Percentiles rank a stretch among this genome's conserved stretches.
Conservation (phyloP, 768 basidiomycete genomes). For the Mycena metata region DNA sequence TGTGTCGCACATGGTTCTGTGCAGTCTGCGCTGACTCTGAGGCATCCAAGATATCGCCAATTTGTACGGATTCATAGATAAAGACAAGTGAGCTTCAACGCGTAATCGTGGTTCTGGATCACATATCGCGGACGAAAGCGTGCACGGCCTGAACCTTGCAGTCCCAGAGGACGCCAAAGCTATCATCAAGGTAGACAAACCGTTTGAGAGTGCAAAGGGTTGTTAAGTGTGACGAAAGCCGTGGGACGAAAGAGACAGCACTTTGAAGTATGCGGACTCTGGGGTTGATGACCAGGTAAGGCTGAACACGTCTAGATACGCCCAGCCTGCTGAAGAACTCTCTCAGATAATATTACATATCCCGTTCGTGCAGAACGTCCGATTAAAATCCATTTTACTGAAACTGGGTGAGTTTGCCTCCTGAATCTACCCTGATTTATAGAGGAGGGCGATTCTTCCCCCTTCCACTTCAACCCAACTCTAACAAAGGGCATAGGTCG, state of each 20-base stretch:
- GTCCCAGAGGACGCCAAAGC: constrained; percentile 85
- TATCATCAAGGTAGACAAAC: constrained; percentile 66
- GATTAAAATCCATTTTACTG: constrained; percentile 78
- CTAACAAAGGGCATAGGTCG: constrained; percentile 75
- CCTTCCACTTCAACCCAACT: no score
- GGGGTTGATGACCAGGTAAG: constrained; percentile 88
- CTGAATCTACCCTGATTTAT: no score
- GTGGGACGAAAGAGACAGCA: constrained; percentile 84
- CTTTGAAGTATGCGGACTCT: constrained; percentile 75
- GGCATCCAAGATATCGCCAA: constrained; percentile 58
- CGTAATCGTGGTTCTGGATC: constrained; percentile 32
- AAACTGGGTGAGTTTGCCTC: constrained; percentile 72
- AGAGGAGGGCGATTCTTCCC: no score
- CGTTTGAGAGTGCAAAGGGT: neutral
- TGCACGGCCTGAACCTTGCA: constrained; percentile 83
- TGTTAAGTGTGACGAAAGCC: constrained; percentile 48
- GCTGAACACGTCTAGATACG: neutral
- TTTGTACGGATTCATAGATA: constrained; percentile 72
- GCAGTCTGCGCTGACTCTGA: constrained; percentile 1
- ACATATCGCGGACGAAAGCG: constrained; percentile 60
- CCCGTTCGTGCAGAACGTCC: constrained; percentile 84
- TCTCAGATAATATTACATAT: constrained; percentile 83
- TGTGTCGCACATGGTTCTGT: neutral
- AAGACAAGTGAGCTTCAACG: constrained; percentile 68
- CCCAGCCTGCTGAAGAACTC: constrained; percentile 30